phyloP scores from a whole-genome alignment of 305 asterid species.

The Galium porrigens region DNA sequence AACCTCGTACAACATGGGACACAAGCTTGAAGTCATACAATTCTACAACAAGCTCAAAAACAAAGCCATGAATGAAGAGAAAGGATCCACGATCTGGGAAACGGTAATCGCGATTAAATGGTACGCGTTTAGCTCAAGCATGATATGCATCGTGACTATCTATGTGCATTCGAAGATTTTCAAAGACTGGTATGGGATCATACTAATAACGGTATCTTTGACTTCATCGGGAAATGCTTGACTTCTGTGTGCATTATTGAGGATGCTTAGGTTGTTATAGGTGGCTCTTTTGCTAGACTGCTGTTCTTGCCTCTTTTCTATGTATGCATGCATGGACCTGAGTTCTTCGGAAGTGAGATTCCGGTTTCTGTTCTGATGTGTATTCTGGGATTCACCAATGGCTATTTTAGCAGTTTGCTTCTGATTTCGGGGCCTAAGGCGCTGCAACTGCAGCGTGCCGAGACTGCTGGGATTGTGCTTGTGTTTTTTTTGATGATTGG shows the following conservation, averaged over 20 bases:
- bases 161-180: conserved; percentile 52
- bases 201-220: conserved; percentile 22
- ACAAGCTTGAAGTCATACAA: conserved; percentile 59
- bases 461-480: conserved; percentile 64
- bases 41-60: conserved; percentile 50
- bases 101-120: conserved; percentile 56
- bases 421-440: conserved; percentile 65
- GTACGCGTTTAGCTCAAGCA: conserved; percentile 44
- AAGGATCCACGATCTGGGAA: conserved; percentile 47
- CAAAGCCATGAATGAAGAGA: conserved; percentile 48
- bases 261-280: conserved; percentile 38
- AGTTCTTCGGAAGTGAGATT: conserved; percentile 47
- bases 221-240: conserved; percentile 54
- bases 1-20: conserved; percentile 48
- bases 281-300: conserved; percentile 51
- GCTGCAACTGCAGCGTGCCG: conserved; percentile 56
- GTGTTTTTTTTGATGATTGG: conserved; percentile 54
- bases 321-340: conserved; percentile 69
- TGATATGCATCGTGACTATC: conserved; percentile 49
- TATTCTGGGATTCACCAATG: conserved; percentile 70
- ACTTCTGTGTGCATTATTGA: conserved; percentile 48
- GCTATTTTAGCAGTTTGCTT: conserved; percentile 55
- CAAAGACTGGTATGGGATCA: conserved; percentile 46
- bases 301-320: conserved; percentile 67
- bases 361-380: conserved; percentile 61